These are phyloP conservation scores for Alternaria arborescens DNA, from an alignment of 2,329 filamentous ascomycete genomes.

Conservation along the genomic window DNA sequence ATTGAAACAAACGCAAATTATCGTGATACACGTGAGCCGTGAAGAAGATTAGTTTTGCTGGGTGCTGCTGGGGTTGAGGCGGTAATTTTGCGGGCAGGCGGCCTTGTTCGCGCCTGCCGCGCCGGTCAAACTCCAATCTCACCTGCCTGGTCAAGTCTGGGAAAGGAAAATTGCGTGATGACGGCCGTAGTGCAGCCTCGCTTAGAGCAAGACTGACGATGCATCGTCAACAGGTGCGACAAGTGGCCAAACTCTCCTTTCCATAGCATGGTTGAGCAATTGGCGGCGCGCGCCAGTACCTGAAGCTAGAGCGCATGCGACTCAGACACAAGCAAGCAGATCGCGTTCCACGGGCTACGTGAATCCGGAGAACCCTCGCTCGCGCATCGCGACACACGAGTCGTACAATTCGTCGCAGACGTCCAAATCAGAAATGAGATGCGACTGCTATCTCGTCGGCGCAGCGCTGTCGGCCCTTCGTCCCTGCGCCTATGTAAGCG, in stretches of 20 bases:
- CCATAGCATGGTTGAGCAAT: background rate
- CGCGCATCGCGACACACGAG: slow-evolving; percentile 5
- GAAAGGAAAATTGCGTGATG: background rate
- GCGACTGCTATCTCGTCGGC: background rate
- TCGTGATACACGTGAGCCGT: slow-evolving; percentile 6
- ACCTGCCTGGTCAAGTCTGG: background rate
- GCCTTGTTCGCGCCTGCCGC: slow-evolving; percentile 8
- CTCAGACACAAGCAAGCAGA: slow-evolving; percentile 1
- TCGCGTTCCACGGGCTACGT: slow-evolving; percentile 3
- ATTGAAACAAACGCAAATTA: slow-evolving; percentile 8
- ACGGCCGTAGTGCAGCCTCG: background rate
- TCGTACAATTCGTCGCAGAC: background rate
- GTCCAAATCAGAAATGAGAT: background rate
- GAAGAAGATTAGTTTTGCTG: background rate
- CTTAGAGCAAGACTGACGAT: background rate
- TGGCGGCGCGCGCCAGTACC: slow-evolving; percentile 2
- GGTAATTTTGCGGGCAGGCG: slow-evolving; percentile 12
- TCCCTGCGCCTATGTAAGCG: background rate
- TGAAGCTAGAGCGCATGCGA: slow-evolving; percentile 4
- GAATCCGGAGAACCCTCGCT: slow-evolving; percentile 8
- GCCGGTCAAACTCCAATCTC: background rate
- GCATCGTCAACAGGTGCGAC: background rate
- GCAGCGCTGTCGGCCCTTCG: background rate
- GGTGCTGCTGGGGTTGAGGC: background rate
- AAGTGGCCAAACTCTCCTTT: slow-evolving; percentile 6